Evolutionary conservation across 2,329 filamentous ascomycete species (phyloP).

Genomic region (Paraconiothyrium brasiliense): DNA sequence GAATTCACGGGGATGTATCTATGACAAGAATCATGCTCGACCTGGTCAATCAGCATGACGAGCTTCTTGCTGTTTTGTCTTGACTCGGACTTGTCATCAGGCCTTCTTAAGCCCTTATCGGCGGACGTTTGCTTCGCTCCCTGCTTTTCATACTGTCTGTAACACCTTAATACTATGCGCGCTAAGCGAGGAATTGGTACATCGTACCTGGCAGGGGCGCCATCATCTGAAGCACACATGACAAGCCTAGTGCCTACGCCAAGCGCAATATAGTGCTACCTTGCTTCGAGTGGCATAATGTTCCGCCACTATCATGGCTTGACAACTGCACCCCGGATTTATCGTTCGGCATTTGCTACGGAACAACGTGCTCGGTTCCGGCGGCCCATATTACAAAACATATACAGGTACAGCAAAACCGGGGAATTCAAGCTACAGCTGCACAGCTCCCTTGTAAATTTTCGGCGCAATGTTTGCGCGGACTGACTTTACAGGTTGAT

Average conservation of each 20-base stretch:
- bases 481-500: background rate
- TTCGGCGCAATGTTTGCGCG: conserved; percentile 2
- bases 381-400: conserved; percentile 3
- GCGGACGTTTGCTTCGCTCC: background rate
- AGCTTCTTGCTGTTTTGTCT: background rate
- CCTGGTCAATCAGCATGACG: background rate
- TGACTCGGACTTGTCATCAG: background rate
- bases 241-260: conserved; percentile 21
- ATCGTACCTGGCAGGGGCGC: conserved; percentile 9
- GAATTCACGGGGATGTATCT: background rate
- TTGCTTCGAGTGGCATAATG: conserved; percentile 25
- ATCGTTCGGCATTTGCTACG: background rate
- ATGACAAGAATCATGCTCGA: background rate
- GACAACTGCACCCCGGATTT: conserved; percentile 25
- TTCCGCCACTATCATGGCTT: conserved; percentile 42
- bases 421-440: background rate
- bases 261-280: conserved; percentile 32
- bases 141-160: background rate
- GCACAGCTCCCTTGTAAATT: background rate
- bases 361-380: conserved; percentile 12
- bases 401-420: background rate
- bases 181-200: background rate
- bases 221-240: conserved; percentile 17
- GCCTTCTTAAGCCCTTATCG: background rate
- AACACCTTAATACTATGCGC: background rate